Base-by-base conservation (phyloP, 805 yeast genomes). In the Candida vaughaniae region DNA sequence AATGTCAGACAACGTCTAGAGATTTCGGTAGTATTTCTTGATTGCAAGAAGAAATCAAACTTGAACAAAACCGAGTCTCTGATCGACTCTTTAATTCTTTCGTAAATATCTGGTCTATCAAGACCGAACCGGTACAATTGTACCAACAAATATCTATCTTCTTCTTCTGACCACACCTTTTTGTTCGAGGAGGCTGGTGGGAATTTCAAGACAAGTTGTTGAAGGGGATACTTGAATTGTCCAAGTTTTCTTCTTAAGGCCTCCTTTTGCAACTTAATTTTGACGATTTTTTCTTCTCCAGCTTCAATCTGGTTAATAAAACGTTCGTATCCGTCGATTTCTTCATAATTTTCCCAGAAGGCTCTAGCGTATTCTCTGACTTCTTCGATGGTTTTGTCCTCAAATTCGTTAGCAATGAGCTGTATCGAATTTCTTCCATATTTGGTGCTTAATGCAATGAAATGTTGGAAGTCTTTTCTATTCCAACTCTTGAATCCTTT, bases 291-390 rank as follows among this genome's bases (percentile, higher is more conserved):
- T 43, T 89, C 96, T 56, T 93, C 98, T 11, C 98, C 99, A 3
- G 76, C 72, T 53, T 89, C 95, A 43, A 93, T 87, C 51, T 82
- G 91, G 14, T 74, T 68, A 36, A 90, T 62, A 58, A 83, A 87
- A 45, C 86, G 76, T 48, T 93, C 99, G 60, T 82, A 83, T 8
- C 96, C 95, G 22, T 91, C 98, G 44, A 93, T 82, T 48, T 82
- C 85, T 33, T 76, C 70, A 52, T 79, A 82, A 35, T 83, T 74
- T 17, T 72, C 52, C 99, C 98, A 93, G 58, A 93, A 93, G 7
- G 74, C 83, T 35, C 72, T 71, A 9, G 90, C 80, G 56, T 91
- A 93, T 25, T 77, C 82, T 41, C 78, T 61, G 9, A 91, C 85
- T 43, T 93, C 96, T 8, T 85, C 95, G 18, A 66, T 58, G 0